Evolutionary conservation across 1,139 yeast genomes (phyloP), one percentile per base, ranked within the genome.

Genomic region (Pichia kudriavzevii): DNA sequence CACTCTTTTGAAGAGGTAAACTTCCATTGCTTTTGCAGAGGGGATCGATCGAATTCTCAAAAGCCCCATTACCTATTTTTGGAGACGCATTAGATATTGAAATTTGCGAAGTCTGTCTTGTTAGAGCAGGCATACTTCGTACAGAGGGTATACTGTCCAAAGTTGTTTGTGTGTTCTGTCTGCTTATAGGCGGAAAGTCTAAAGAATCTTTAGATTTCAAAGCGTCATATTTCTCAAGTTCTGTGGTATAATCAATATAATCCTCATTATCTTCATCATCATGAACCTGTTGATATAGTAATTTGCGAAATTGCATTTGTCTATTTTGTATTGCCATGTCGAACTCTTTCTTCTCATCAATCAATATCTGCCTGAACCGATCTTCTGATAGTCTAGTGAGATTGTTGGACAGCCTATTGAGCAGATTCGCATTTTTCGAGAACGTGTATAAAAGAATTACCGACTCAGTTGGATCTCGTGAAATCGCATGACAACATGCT

Each of bases 391-490:
- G 13, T 13, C 35, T 38, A 7, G 30, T 40, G 6, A 55, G 44
- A 6, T 45, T 35, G 4, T 28, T 29, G 11, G 38, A n/a, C 11
- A 56, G 35, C 14, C 40, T 46, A 11, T 31, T 40, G 20, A 42
- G 45, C 0, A 39, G 26, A 10, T 35, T 34, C 11, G 28, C 26
- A 50, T 77, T 69, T 40, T 74, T 74, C 19, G 72, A 48, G 2
- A 79, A 51, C 1, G 73, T 63, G 47, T 67, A 75, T 7, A 77
- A 48, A 39, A 79, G 57, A 58, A 75, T 69, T 39, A 78, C 55
- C 2, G 80, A 69, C 22, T 75, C 70, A 19, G 55, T 56, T 3
- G 75, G 76, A 42, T 63, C 52, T 34, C 74, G 66, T 5, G 69
- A 53, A 6, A 71, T 58, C 2, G 78, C 66, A 18, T 71, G 69